These are phyloP conservation scores for Cnidoscolus chayamansa DNA, from an alignment of 441 rosid species.

Conservation along the genomic window DNA sequence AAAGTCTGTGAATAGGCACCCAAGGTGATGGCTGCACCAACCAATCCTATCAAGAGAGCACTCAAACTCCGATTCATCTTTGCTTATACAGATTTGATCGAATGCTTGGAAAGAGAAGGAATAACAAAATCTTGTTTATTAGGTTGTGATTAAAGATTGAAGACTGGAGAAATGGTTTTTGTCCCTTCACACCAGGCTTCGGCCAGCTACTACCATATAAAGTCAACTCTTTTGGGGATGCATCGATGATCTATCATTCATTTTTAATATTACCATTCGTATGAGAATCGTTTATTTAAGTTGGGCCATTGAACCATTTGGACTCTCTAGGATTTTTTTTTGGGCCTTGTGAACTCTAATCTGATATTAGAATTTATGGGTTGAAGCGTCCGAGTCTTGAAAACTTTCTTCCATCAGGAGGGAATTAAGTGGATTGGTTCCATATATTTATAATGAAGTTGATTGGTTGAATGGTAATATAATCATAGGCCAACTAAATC, in stretches of 20 bases:
- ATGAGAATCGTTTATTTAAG: no score
- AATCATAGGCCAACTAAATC: conserved; percentile 14
- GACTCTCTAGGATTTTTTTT: no score
- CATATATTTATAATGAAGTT: neutral
- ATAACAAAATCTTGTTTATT: neutral
- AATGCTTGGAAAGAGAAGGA: neutral
- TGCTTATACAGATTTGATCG: conserved; percentile 12
- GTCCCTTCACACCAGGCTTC: conserved; percentile 4
- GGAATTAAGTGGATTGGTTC: neutral
- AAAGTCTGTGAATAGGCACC: conserved; percentile 69
- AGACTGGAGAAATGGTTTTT: neutral
- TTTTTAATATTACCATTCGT: no score
- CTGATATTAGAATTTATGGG: no score
- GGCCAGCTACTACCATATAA: neutral
- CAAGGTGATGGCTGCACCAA: conserved; percentile 71
- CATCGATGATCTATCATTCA: neutral
- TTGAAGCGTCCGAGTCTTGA: no score
- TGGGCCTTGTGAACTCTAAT: no score
- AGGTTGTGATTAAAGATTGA: neutral
- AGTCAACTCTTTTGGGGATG: conserved; percentile 21
- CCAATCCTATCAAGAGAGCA: conserved; percentile 59
- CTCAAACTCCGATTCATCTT: conserved; percentile 53
- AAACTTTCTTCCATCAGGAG: neutral
- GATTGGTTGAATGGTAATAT: conserved; percentile 15
- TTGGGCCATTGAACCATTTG: no score